Evolutionary conservation across 805 yeast genomes (phyloP), one percentile per base, ranked within the genome.

Genomic region (Saccharomyces eubayanus): DNA sequence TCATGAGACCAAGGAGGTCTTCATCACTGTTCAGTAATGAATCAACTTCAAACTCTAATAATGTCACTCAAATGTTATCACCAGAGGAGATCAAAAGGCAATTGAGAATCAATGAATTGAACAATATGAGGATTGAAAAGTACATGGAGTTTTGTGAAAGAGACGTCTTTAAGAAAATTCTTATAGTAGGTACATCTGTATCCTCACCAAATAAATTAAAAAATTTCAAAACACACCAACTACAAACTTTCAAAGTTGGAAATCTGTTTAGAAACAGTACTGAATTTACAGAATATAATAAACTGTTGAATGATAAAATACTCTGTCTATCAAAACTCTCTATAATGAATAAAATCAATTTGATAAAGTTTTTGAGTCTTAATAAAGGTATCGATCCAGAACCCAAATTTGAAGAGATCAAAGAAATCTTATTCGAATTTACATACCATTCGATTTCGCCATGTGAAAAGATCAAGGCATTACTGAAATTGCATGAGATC

Each of bases 101-200:
- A 46, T 46, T 66, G 21, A 63, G 57, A 43, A 46, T 45, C 9
- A 66, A 64, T 50, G 69, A 66, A 51, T 28, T 61, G 31, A 62
- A 62, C 41, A 61, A 63, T 54, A 49, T 60, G 20, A 66, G 61
- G 47, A 59, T 63, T 12, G 69, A 65, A 20, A 66, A 57, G 51
- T 61, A 57, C 43, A 61, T 69, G 68, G 65, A 62, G 50, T 46
- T 68, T 10, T 68, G 72, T 55, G 72, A 69, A 55, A 55, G 57
- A 16, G 63, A 57, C 5, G 59, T 67, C 1, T 69, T 69, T 49
- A 57, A 58, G 28, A 61, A 59, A 31, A 61, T 69, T 28, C 53
- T 64, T 27, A 64, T 62, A 52, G 70, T 68, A 2, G 72, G 72
- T 6, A 69, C 69, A 4, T 57, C 67, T 2, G 72, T 66, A 0